These are phyloP conservation scores for Chlamydomonas urium DNA, from an alignment of 139 green algal species.

Conservation along the genomic window DNA sequence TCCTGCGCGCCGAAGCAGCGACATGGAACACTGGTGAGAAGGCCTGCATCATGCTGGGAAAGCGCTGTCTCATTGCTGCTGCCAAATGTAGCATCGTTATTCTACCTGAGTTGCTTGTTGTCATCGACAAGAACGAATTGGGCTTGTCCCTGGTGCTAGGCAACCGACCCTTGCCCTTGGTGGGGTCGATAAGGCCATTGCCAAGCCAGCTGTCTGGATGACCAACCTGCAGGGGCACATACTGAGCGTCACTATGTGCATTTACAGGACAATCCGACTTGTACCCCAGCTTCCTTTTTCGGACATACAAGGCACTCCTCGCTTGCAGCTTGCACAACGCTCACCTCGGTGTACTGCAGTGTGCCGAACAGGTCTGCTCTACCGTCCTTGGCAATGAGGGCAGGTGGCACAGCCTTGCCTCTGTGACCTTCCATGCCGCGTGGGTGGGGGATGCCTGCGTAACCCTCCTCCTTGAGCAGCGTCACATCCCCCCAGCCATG, in stretches of 20 bases:
- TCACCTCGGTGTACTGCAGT: not conserved
- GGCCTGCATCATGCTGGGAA: no score
- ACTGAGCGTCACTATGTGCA: not conserved
- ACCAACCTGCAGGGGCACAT: not conserved
- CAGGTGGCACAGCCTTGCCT: constrained; percentile 3
- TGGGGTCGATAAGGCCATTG: constrained; percentile 31
- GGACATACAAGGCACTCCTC: not conserved
- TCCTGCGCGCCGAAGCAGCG: no score
- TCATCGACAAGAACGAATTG: no score
- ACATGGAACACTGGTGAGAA: no score
- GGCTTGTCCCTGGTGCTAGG: no score
- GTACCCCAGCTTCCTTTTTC: not conserved
- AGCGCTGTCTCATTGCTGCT: no score
- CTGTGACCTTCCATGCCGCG: not conserved
- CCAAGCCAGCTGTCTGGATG: constrained; percentile 5
- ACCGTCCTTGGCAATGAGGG: constrained; percentile 4
- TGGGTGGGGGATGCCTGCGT: constrained; percentile 7
- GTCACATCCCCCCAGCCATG: constrained; percentile 41
- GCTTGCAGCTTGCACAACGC: constrained; percentile 1
- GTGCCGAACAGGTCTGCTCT: constrained; percentile 21
- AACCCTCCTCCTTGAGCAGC: constrained; percentile 34
- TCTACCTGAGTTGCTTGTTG: no score
- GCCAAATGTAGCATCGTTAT: no score
- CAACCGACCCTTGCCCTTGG: constrained; percentile 24
- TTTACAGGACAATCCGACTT: not conserved